phyloP scores from a whole-genome alignment of 1,284 basidiomycete genomes.

The Ustilago esculenta region DNA sequence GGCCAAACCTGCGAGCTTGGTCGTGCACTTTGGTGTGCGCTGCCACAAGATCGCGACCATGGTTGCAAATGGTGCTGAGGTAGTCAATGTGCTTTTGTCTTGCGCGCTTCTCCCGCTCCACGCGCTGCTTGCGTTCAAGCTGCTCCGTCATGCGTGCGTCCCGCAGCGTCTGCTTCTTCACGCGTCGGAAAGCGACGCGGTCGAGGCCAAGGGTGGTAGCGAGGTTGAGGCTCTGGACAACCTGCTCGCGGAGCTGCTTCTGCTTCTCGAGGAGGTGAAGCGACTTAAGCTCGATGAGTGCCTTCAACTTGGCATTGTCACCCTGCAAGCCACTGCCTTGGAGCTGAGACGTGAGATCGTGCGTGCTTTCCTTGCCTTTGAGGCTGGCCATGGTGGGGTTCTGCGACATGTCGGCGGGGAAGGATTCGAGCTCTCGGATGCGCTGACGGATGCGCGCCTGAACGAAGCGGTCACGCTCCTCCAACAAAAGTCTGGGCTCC shows the following conservation, averaged over 20 bases:
- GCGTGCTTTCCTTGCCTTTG: conserved; percentile 47
- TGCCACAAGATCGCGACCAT: conserved; percentile 80
- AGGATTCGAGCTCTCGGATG: conserved; percentile 83
- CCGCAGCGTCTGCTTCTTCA: conserved; percentile 85
- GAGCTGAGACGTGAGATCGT: conserved; percentile 24
- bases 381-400: conserved; percentile 49
- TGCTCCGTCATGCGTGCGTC: conserved; percentile 91
- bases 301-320: conserved; percentile 78
- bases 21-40: conserved; percentile 72
- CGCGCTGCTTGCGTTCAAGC: conserved; percentile 88
- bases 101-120: conserved; percentile 89
- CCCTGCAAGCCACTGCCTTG: conserved; percentile 62
- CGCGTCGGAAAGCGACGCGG: conserved; percentile 87
- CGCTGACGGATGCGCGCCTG: conserved; percentile 89
- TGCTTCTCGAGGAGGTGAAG: conserved; percentile 93
- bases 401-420: conserved; percentile 78
- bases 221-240: conserved; percentile 87
- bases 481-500: conserved; percentile 87
- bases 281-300: conserved; percentile 91
- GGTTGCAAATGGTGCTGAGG: conserved; percentile 84
- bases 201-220: conserved; percentile 88
- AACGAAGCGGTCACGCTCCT: conserved; percentile 89
- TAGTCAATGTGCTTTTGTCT: conserved; percentile 98
- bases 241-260: conserved; percentile 81
- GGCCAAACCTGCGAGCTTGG: conserved; percentile 69